Base-by-base conservation (phyloP, 1,284 basidiomycete species). In the Microbotryum intermedium region DNA sequence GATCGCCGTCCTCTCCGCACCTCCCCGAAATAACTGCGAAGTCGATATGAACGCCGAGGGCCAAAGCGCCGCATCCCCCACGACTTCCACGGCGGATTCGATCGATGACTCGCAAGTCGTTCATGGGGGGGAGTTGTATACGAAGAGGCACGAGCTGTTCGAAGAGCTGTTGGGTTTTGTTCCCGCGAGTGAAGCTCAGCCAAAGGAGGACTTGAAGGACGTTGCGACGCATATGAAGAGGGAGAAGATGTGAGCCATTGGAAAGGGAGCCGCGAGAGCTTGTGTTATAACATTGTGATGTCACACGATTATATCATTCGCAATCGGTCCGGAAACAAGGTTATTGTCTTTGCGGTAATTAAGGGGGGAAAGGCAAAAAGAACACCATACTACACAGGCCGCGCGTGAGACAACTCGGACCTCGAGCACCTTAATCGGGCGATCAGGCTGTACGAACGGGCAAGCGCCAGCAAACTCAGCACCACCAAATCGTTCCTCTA, bases 131-230 rank as follows among this genome's bases (percentile, higher is more conserved):
- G 34, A 53, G 44, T n/a, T 65, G 52, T 75, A 71, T 51, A 26
- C 44, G 9, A 67, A 69, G 25, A 56, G 74, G 21, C 70, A 64
- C 16, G 29, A 42, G 23, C 61, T 75, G 55, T 75, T 70, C 50
- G 69, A 72, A 44, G 60, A 66, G 55, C 52, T 75, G 43, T 55
- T 70, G 21, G 66, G 64, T 42, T 75, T 73, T 56, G 70, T 74
- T 34, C 72, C 73, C 2, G 67, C 60, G 1, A 59, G 66, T 23
- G 56, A 68, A 25, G 57, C 68, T 25, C 71, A 75, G 65, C 74
- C 74, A 8, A 59, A 62, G 39, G 71, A 68, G 25, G 68, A 73
- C 21, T 50, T 75, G 30, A 64, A 69, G 10, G 67, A 71, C 6
- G 20, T 65, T 26, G 46, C 46, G 7, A 48, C 58, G 50, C 21